Percentiles rank a stretch among this genome's conserved stretches.
phyloP scores from a whole-genome alignment of 208 protist genomes.

The Sergeia podlipaevii region DNA sequence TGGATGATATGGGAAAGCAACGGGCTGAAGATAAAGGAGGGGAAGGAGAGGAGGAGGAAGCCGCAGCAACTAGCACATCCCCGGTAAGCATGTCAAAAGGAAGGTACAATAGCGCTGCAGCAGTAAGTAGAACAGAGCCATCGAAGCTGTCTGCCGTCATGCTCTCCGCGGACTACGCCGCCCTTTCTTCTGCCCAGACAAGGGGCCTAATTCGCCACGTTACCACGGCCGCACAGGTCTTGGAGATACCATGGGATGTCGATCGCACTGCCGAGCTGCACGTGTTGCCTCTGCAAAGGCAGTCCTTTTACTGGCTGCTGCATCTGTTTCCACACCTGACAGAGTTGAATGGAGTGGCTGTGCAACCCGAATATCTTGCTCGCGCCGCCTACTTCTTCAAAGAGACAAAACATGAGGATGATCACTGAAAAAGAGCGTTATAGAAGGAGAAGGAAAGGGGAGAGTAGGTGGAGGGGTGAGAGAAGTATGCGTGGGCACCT shows the following conservation, averaged over 20 bases:
- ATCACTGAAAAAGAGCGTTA: too few species aligned
- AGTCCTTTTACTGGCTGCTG: conserved; percentile 34
- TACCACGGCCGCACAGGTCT: conserved; percentile 12
- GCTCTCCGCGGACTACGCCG: conserved; percentile 21
- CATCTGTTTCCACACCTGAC: conserved; percentile 38
- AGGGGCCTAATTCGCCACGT: conserved; percentile 24
- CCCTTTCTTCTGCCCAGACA: conserved; percentile 19
- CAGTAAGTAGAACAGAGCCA: conserved; percentile 1
- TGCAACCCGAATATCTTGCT: conserved; percentile 28
- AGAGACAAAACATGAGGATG: not conserved
- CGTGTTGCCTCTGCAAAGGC: conserved; percentile 18
- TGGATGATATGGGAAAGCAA: conserved; percentile 9
- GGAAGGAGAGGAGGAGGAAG: too few species aligned
- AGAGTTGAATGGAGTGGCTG: conserved; percentile 22
- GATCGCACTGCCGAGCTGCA: conserved; percentile 22
- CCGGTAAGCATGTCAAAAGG: not conserved
- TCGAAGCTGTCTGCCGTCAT: conserved; percentile 2
- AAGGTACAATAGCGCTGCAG: not conserved
- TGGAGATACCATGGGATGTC: conserved; percentile 15
- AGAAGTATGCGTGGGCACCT: too few species aligned
- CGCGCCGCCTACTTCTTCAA: conserved; percentile 40
- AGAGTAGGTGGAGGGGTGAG: too few species aligned
- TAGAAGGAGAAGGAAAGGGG: too few species aligned
- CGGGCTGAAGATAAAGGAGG: not conserved
- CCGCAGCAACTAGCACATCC: not conserved